These are phyloP conservation scores for Sanguinoderma infundibulare DNA, from an alignment of 1,284 basidiomycete species.

Conservation along the genomic window DNA sequence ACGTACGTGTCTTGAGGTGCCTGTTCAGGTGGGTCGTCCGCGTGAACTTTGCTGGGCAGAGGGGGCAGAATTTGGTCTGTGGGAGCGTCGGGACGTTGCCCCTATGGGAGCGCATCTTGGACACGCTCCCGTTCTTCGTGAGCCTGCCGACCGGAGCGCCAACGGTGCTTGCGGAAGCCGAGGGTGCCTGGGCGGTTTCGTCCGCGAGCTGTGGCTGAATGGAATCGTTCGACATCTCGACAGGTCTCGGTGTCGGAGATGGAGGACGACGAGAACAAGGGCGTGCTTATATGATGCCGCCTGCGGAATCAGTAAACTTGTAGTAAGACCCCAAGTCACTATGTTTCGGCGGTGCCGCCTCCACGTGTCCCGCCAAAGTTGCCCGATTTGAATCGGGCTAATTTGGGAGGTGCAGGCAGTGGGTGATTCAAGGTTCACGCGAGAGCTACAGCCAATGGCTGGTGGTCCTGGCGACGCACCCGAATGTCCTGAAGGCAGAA, in stretches of 20 bases:
- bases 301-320: neutral
- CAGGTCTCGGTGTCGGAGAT: neutral
- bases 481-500: too few relatives aligned
- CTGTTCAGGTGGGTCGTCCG: constrained; percentile 61
- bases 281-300: constrained; percentile 1
- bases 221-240: constrained; percentile 9
- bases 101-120: constrained; percentile 40
- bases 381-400: neutral
- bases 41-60: constrained; percentile 63
- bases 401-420: too few relatives aligned
- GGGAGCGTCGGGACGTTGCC: constrained; percentile 42
- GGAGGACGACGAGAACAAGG: neutral
- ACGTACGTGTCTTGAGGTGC: constrained; percentile 49
- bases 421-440: too few relatives aligned
- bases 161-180: neutral
- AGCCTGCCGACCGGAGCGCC: constrained; percentile 13
- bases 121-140: constrained; percentile 30
- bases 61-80: constrained; percentile 55
- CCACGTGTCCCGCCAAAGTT: constrained; percentile 7
- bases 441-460: too few relatives aligned
- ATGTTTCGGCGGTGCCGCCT: neutral
- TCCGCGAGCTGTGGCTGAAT: neutral
- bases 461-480: too few relatives aligned
- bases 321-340: neutral
- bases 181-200: neutral